A percentile compares a stretch with the other conserved stretches of the same genome.
phyloP scores from a whole-genome alignment of 164 flowering plant genomes.

The Nelumbo lutea region DNA sequence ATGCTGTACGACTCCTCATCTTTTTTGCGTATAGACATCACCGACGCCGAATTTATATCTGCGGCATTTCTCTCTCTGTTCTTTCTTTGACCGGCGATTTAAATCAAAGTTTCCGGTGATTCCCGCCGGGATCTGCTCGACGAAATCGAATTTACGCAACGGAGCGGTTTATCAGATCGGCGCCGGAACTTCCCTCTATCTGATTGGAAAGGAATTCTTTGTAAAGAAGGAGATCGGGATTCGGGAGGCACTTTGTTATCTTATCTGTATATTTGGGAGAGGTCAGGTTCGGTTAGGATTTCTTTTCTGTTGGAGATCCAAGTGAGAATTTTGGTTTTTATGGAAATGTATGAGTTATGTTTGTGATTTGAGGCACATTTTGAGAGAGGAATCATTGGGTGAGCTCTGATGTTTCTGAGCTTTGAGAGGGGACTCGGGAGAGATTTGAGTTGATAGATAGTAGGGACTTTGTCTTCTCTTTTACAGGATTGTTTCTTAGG shows the following conservation, averaged over 20 bases:
- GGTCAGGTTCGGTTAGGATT: neutral
- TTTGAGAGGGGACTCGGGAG: too few relatives aligned
- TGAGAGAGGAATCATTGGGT: neutral
- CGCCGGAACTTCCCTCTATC: too few relatives aligned
- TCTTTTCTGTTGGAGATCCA: neutral
- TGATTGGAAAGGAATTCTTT: too few relatives aligned
- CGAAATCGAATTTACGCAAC: too few relatives aligned
- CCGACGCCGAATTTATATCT: neutral
- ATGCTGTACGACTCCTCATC: neutral
- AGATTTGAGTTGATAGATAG: neutral
- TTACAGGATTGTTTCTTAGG: neutral
- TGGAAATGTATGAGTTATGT: neutral
- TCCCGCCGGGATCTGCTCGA: neutral
- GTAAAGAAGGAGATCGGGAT: neutral
- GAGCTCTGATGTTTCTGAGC: too few relatives aligned
- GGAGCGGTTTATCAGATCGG: too few relatives aligned
- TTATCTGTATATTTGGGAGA: neutral
- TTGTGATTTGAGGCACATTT: neutral
- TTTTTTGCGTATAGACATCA: neutral
- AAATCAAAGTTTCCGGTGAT: neutral
- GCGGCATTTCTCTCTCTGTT: neutral
- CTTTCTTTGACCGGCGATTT: neutral
- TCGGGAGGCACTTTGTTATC: neutral
- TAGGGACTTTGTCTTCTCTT: neutral
- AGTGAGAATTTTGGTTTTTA: neutral